Base-by-base conservation (phyloP, 805 yeast genomes). In the Candida tibetensis region DNA sequence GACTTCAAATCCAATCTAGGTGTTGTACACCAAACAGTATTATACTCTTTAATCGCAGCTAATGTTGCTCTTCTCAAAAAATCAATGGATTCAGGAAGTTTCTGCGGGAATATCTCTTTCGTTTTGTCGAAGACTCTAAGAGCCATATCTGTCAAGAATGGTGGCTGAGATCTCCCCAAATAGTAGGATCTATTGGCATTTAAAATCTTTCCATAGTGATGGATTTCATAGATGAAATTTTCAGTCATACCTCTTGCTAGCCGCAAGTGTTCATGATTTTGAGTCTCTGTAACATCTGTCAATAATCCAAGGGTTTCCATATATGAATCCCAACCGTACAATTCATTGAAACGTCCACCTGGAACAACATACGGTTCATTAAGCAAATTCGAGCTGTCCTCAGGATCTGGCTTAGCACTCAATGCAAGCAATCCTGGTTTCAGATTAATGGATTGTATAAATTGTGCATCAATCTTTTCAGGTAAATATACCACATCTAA, bases 261-360 rank as follows among this genome's bases (percentile, higher is more conserved):
- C 28, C 81, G 85, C 15, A 79, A 60, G 35, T 79, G 72, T 28
- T 74, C 76, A 29, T 60, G 56, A 28, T 54, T 37, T 6, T 47
- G 44, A 4, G 14, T 8, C 17, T 28, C 15, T 0, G 61, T 56
- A 1, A 60, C 70, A 53, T 85, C 84, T 18, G 76, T 73, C 17
- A 93, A 58, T 29, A 93, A 69, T 1, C 98, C 99, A 17, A 89
- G 61, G 0, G 93, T 77, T 56, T 83, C 89, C 83, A 93, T 85
- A 56, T 93, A 91, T 2, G 96, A 88, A 60, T 91, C 99, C 99
- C 99, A 91, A 12, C 98, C 99, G 55, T 93, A 91, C 41, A 89
- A 74, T 64, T 91, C 99, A 64, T 93, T 93, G 64, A 91, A 91
- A 46, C 99, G 71, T 16, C 99, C 98, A 13, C 99, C 99, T 1